phyloP scores from a whole-genome alignment of 75 land plant genomes.

The Picea glauca region DNA sequence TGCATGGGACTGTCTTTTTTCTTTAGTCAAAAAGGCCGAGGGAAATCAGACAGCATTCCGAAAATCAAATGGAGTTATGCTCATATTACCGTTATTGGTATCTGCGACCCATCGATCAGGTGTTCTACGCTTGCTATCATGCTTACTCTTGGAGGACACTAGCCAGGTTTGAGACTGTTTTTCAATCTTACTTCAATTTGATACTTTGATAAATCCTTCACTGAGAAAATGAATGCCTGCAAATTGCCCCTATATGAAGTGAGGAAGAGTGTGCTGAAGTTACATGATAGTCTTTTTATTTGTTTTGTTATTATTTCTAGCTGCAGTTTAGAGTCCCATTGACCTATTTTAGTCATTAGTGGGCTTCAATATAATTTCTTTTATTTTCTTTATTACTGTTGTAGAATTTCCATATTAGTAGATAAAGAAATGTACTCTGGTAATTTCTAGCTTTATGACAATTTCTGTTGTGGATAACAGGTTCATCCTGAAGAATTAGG shows the following conservation, averaged over 20 bases:
- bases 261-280: not conserved
- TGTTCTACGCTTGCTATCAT: slow-evolving; percentile 72
- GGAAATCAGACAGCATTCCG: slow-evolving; percentile 79
- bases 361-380: too few species aligned
- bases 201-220: not conserved
- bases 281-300: too few species aligned
- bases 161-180: slow-evolving; percentile 53
- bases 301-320: too few species aligned
- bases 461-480: slow-evolving; percentile 31
- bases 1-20: slow-evolving; percentile 92
- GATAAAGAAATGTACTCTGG: not conserved
- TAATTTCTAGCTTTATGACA: not conserved
- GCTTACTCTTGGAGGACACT: slow-evolving; percentile 81
- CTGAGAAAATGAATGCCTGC: not conserved
- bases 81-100: slow-evolving; percentile 70
- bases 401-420: not conserved
- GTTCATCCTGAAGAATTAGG: slow-evolving; percentile 93
- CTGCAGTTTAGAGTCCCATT: too few species aligned
- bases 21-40: slow-evolving; percentile 77
- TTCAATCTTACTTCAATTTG: not conserved
- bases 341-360: too few species aligned
- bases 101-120: slow-evolving; percentile 69
- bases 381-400: not conserved
- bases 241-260: not conserved
- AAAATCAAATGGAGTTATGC: slow-evolving; percentile 62